phyloP scores from a whole-genome alignment of 371 early-diverging fungal species.

The Mortierella sp. region DNA sequence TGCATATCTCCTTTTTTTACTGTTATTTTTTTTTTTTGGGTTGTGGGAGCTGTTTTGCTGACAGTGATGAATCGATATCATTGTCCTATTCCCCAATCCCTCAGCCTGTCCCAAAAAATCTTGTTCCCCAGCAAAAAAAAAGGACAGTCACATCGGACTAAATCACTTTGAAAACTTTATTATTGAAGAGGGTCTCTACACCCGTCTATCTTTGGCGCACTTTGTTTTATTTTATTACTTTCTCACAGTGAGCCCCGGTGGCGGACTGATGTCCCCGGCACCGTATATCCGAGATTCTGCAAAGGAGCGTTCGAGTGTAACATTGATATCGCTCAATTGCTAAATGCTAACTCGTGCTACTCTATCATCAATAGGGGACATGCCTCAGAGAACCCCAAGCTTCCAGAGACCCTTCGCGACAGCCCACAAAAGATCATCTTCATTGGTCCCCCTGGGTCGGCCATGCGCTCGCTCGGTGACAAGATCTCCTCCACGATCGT shows the following conservation, averaged over 20 bases:
- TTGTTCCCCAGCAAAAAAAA: too few species aligned
- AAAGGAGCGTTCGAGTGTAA: too few species aligned
- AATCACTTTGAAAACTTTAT: background rate
- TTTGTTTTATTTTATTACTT: too few species aligned
- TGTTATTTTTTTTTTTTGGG: conserved; percentile 4
- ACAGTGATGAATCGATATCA: too few species aligned
- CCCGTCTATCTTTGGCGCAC: background rate
- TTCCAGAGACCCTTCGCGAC: conserved; percentile 91
- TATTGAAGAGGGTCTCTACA: background rate
- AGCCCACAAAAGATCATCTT: conserved; percentile 89
- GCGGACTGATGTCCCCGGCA: too few species aligned
- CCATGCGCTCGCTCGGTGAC: conserved; percentile 98
- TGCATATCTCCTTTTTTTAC: background rate
- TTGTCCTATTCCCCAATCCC: too few species aligned
- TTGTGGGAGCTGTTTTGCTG: background rate
- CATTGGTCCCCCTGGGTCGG: conserved; percentile 98
- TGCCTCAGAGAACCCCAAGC: conserved; percentile 97
- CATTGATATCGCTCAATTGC: too few species aligned
- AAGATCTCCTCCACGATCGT: conserved; percentile 99
- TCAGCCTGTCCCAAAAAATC: background rate
- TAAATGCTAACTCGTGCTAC: conserved; percentile 24
- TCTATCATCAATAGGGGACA: conserved; percentile 93
- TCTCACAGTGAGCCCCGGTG: too few species aligned
- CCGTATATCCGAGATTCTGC: too few species aligned
- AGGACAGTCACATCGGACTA: background rate